A percentile compares a stretch with the other conserved stretches of the same genome.
Evolutionary conservation across 1,139 yeast genomes (phyloP).

Genomic region (Protomyces macrosporus): DNA sequence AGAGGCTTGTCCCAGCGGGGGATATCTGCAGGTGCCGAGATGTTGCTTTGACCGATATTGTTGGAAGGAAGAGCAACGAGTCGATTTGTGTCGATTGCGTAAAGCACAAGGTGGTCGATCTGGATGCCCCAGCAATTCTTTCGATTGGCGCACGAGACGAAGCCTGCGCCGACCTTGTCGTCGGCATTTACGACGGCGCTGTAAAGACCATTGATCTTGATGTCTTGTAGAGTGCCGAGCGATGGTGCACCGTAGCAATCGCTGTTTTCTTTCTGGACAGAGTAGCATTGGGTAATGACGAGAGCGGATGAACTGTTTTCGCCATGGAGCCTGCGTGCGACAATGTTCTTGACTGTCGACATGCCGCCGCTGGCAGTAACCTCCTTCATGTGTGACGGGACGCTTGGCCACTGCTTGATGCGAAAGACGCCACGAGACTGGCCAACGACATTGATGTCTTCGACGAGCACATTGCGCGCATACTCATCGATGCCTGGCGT

Average conservation of each 20-base stretch:
- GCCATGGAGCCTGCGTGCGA: neutral
- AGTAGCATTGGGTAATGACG: neutral
- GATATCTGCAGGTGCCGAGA: neutral
- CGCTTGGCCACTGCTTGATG: conserved; percentile 4
- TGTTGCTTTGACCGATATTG: too few species aligned
- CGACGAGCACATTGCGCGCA: neutral
- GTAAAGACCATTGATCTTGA: neutral
- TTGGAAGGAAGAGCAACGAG: too few species aligned
- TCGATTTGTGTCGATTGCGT: too few species aligned
- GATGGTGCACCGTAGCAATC: conserved; percentile 4
- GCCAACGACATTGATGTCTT: neutral
- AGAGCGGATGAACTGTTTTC: neutral
- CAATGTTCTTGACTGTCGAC: neutral
- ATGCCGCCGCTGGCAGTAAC: neutral
- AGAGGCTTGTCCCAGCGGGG: neutral
- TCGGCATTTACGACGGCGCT: too few species aligned
- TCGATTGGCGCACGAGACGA: neutral
- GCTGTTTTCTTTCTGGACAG: neutral
- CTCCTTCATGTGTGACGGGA: neutral
- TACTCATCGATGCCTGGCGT: neutral
- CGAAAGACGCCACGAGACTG: neutral
- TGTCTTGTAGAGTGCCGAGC: neutral
- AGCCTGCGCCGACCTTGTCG: neutral
- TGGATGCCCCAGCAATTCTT: neutral
- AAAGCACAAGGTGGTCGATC: neutral